Evolutionary conservation across 192 early-diverging fungal species (phyloP), one percentile per base, ranked within the genome.

Genomic region (Glomus cerebriforme): DNA sequence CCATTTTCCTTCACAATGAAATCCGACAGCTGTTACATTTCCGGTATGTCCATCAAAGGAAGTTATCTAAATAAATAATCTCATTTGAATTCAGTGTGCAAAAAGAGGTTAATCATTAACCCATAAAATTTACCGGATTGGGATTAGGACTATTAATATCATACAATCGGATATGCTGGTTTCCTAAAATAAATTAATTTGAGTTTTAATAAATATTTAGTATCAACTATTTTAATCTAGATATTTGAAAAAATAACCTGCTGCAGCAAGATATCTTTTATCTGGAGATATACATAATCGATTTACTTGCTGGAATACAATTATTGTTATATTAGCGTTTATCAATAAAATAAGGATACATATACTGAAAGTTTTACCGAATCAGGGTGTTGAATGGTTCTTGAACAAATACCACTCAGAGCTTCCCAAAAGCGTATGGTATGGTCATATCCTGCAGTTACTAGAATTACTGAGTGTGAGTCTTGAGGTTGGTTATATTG

Each of bases 201-300:
- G 27, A 8, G 7, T 2, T 49, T 19, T 2, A 31, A 31, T 12
- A 12, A 45, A 22, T 24, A 15, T 26, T 65, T 32, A 27, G n/a
- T n/a, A 39, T 19, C 32, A 37, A 73, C n/a, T 54, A 24, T 73
- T 59, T 43, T 31, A 6, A 77, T 74, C 13, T 35, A 10, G 10
- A 59, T 3, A 59, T 5, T 58, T 24, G n/a, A 27, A 60, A 34
- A 7, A 69, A 19, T 45, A 80, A 89, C 93, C 94, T 32, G 94
- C 94, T 13, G 95, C 95, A 17, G 91, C 95, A 19, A 96, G 81
- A 80, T 91, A 92, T 27, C 94, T 87, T 77, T 96, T 96, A 81
- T 96, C 95, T 9, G 94, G 94, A 15, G 95, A 95, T 13, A 96
- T 95, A 47, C 91, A 90, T 35, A 96, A 83, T 63, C 91, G 82